phyloP scores from a whole-genome alignment of 257 asterid genomes.

The Solanum gandarillasii region DNA sequence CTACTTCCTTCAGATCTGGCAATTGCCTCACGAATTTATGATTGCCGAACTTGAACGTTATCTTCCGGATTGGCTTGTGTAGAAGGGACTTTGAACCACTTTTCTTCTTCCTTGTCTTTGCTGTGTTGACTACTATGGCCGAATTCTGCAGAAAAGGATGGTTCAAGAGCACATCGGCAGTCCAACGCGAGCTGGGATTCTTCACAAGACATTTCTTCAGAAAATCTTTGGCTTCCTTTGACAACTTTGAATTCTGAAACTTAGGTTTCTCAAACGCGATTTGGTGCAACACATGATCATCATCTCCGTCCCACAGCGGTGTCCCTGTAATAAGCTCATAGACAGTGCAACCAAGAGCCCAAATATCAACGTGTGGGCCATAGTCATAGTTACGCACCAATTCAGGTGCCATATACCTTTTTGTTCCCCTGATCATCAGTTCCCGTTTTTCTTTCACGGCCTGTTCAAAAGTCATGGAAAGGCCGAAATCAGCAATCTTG shows the following conservation, averaged over 20 bases:
- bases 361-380: background rate
- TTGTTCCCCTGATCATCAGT: background rate
- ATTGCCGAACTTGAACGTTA: background rate
- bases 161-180: background rate
- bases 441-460: background rate
- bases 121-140: background rate
- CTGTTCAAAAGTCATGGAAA: background rate
- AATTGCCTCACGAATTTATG: background rate
- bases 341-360: constrained; percentile 10
- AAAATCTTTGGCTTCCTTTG: background rate
- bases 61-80: background rate
- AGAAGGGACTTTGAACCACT: background rate
- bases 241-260: background rate
- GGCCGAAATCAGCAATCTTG: constrained; percentile 3
- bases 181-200: background rate
- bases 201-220: background rate
- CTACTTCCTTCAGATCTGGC: background rate
- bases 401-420: constrained; percentile 3
- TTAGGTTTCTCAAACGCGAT: background rate
- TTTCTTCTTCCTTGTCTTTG: background rate
- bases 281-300: background rate
- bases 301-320: background rate
- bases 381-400: background rate
- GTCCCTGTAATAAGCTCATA: background rate
- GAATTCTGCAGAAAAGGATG: constrained; percentile 2